A percentile compares a stretch with the other conserved stretches of the same genome.
phyloP scores from a whole-genome alignment of 176 grass and related monocot species.

The Avena eriantha region DNA sequence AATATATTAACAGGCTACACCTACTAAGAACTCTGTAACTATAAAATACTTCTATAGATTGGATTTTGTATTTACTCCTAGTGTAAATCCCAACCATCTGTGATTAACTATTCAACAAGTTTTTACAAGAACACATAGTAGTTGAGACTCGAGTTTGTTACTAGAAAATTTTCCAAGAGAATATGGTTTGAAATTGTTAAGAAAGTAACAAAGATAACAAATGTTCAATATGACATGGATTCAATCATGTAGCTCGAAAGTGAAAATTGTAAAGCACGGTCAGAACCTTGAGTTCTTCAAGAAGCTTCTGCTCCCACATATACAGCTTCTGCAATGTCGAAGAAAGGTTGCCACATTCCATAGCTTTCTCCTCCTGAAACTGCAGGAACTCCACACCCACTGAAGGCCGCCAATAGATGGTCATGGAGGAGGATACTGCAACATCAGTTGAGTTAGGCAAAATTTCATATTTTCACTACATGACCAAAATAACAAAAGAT shows the following conservation, averaged over 20 bases:
- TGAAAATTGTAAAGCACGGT: constrained; percentile 21
- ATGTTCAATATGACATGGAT: not conserved
- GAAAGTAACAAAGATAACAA: not conserved
- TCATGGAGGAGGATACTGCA: constrained; percentile 64
- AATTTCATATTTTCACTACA: not conserved
- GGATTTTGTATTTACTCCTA: not conserved
- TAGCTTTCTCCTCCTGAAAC: constrained; percentile 69
- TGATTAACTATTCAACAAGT: not conserved
- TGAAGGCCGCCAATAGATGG: constrained; percentile 57
- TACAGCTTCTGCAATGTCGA: constrained; percentile 75
- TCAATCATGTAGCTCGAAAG: constrained; percentile 15
- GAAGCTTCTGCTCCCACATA: constrained; percentile 87
- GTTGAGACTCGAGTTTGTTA: not conserved
- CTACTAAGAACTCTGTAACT: not conserved
- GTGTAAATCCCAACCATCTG: not conserved
- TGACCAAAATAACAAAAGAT: not conserved
- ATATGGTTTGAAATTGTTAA: not conserved
- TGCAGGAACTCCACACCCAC: constrained; percentile 40
- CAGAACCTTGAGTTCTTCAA: constrained; percentile 86
- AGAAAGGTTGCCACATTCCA: constrained; percentile 55
- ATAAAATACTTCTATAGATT: not conserved
- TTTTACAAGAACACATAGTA: not conserved
- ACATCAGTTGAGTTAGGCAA: constrained; percentile 9
- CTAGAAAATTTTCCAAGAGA: not conserved
- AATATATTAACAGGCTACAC: not conserved